phyloP scores from a whole-genome alignment of 352 stramenopile genomes.

The Phytophthora capsici region DNA sequence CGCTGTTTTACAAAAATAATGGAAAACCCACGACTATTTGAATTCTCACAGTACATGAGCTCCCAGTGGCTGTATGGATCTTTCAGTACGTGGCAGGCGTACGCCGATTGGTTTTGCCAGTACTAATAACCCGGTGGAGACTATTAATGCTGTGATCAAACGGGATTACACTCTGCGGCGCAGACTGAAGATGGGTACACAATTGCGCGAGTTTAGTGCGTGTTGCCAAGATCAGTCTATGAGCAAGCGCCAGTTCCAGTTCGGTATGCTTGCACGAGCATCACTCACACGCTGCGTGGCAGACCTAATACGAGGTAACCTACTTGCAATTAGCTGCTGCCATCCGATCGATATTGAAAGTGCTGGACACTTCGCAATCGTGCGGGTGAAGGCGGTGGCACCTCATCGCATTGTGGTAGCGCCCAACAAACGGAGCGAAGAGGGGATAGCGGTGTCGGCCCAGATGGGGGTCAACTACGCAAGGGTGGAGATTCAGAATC shows the following conservation, averaged over 20 bases:
- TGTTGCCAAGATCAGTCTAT: neutral
- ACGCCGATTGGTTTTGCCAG: neutral
- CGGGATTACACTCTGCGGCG: too few species aligned
- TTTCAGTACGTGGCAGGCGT: slow-evolving; percentile 1
- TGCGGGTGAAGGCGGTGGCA: too few species aligned
- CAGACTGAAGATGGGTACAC: neutral
- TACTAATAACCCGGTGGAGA: slow-evolving; percentile 19
- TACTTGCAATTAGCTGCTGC: neutral
- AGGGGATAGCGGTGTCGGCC: slow-evolving; percentile 2
- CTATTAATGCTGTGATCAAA: neutral
- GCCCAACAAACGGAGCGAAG: slow-evolving; percentile 1
- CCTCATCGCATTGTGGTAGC: neutral
- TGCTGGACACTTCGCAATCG: neutral
- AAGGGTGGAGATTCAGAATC: neutral
- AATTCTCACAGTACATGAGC: neutral
- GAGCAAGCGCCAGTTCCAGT: neutral
- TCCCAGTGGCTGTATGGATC: neutral
- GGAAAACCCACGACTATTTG: neutral
- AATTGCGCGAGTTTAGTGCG: neutral
- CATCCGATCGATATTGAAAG: too few species aligned
- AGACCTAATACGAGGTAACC: neutral
- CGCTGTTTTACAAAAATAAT: neutral
- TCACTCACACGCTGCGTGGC: neutral
- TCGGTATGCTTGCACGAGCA: neutral
- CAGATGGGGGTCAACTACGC: slow-evolving; percentile 19